These are phyloP conservation scores for Apiospora rasikravindrae DNA, from an alignment of 2,329 filamentous ascomycete genomes.

Conservation along the genomic window DNA sequence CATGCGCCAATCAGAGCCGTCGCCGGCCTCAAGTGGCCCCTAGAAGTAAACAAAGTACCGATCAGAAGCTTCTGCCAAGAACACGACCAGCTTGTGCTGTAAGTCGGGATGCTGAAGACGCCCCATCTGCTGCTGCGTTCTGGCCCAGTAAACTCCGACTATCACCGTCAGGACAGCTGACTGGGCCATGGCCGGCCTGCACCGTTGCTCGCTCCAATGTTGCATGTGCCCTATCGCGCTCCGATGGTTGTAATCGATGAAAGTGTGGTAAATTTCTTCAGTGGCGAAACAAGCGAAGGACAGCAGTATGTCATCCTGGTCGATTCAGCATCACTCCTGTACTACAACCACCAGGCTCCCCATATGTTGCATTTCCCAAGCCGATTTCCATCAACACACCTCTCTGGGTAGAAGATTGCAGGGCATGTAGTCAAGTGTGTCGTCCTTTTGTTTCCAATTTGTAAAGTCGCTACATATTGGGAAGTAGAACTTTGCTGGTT, in stretches of 20 bases:
- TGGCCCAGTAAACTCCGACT: constrained; percentile 7
- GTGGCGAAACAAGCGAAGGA: not conserved
- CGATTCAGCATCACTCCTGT: not conserved
- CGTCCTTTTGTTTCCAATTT: not conserved
- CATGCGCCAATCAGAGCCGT: not conserved
- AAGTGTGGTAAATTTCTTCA: not conserved
- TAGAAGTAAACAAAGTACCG: constrained; percentile 13
- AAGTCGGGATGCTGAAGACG: not conserved
- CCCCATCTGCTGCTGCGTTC: not conserved
- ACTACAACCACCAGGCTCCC: not conserved
- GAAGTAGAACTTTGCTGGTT: not conserved
- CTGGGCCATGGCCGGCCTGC: not conserved
- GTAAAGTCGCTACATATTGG: not conserved
- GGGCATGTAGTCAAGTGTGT: not conserved
- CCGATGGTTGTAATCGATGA: not conserved
- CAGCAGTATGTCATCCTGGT: not conserved
- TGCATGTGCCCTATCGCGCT: not conserved
- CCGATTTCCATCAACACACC: not conserved
- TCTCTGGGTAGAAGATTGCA: no score
- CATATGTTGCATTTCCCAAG: not conserved
- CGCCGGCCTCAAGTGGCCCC: not conserved
- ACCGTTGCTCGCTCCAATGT: not conserved
- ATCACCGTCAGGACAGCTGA: not conserved
- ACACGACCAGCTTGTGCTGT: not conserved
- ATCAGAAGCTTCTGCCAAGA: constrained; percentile 17